Percentiles rank a stretch among this genome's conserved stretches.
Evolutionary conservation across 192 early-diverging fungal species (phyloP).

Genomic region (Mortierella alpina): DNA sequence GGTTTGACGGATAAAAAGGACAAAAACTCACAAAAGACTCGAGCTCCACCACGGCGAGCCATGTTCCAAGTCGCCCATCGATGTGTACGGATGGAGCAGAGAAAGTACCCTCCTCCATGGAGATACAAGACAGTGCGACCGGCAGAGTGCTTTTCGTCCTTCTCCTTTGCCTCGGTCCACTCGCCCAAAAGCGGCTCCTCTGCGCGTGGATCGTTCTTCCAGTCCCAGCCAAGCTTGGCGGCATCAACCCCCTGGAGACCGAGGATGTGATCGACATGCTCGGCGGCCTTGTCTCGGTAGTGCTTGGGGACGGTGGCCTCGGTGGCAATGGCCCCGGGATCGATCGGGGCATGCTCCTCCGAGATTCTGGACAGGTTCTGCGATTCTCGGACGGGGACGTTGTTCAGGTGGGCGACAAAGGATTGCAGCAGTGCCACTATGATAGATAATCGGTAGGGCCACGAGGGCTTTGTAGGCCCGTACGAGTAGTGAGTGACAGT

Average conservation of each 20-base stretch:
- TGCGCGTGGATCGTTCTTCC: conserved; percentile 47
- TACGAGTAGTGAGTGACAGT: conserved; percentile 41
- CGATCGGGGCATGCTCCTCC: conserved; percentile 26
- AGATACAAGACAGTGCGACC: conserved; percentile 75
- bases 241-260: conserved; percentile 40
- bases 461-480: conserved; percentile 60
- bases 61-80: conserved; percentile 55
- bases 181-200: conserved; percentile 43
- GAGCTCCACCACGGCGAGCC: conserved; percentile 59
- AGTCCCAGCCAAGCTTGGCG: conserved; percentile 56
- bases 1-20: neutral
- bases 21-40: conserved; percentile 53
- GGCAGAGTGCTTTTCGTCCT: conserved; percentile 27
- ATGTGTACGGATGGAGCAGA: conserved; percentile 51
- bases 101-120: conserved; percentile 81
- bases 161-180: conserved; percentile 48
- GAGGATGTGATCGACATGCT: conserved; percentile 43
- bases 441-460: conserved; percentile 52
- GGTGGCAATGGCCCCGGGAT: conserved; percentile 35
- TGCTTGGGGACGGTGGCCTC: conserved; percentile 24
- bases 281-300: conserved; percentile 49
- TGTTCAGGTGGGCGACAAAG: conserved; percentile 23
- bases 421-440: conserved; percentile 43
- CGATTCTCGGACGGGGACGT: conserved; percentile 48
- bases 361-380: conserved; percentile 37